phyloP scores from a whole-genome alignment of 352 stramenopile species.

The Pythium oligandrum region DNA sequence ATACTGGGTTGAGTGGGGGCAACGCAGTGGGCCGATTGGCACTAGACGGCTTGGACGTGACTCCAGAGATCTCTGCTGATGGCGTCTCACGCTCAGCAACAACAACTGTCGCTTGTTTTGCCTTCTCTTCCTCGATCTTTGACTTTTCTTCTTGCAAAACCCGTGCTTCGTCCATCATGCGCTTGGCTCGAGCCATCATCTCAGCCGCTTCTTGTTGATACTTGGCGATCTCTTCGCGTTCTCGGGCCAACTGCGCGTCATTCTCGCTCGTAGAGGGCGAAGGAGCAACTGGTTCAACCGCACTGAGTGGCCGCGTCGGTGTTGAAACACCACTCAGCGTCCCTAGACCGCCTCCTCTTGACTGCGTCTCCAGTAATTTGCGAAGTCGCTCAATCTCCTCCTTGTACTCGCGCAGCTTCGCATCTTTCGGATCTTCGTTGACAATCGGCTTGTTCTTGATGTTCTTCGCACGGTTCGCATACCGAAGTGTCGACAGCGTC shows the following conservation, averaged over 20 bases:
- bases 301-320: conserved; percentile 21
- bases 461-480: conserved; percentile 95
- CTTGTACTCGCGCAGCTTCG: conserved; percentile 89
- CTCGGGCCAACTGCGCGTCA: conserved; percentile 23
- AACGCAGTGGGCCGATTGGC: too few species aligned
- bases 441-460: conserved; percentile 96
- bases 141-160: conserved; percentile 21
- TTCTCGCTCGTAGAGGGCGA: conserved; percentile 2
- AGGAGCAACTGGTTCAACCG: conserved; percentile 4
- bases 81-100: background rate
- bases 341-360: conserved; percentile 20
- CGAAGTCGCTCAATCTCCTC: conserved; percentile 86
- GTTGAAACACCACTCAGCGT: conserved; percentile 39
- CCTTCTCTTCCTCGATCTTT: too few species aligned
- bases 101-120: too few species aligned
- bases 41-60: too few species aligned
- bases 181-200: conserved; percentile 62
- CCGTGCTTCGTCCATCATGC: conserved; percentile 75
- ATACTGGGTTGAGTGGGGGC: too few species aligned
- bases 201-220: conserved; percentile 59
- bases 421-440: conserved; percentile 93
- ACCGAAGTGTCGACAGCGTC: conserved; percentile 94
- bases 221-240: conserved; percentile 60
- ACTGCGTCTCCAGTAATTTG: conserved; percentile 74
- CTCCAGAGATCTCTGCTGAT: background rate